These are phyloP conservation scores for Cryptococcus maquisensis DNA, from an alignment of 1,284 basidiomycete species.

Conservation along the genomic window DNA sequence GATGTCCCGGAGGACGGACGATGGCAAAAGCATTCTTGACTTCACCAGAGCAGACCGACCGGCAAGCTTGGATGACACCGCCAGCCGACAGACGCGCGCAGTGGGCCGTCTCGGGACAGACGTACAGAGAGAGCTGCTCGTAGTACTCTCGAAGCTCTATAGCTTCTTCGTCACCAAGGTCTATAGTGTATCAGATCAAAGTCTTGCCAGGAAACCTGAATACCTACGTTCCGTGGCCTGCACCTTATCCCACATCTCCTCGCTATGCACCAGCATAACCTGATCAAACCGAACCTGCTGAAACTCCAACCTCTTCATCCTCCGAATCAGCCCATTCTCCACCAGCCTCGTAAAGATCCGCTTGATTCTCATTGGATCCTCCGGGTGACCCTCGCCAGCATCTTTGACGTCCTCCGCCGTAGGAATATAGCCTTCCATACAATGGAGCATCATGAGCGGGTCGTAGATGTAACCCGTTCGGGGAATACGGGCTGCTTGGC, in stretches of 20 bases:
- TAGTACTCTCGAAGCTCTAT: conserved; percentile 72
- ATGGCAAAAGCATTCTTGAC: conserved; percentile 90
- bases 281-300: conserved; percentile 71
- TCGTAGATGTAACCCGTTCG: conserved; percentile 82
- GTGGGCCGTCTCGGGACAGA: conserved; percentile 76
- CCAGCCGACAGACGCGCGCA: conserved; percentile 87
- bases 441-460: conserved; percentile 79
- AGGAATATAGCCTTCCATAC: conserved; percentile 42
- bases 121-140: conserved; percentile 85
- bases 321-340: conserved; percentile 58
- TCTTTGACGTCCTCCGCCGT: conserved; percentile 51
- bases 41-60: conserved; percentile 76
- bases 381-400: conserved; percentile 63
- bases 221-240: conserved; percentile 54
- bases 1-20: conserved; percentile 94
- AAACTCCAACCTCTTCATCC: conserved; percentile 75
- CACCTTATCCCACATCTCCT: conserved; percentile 87
- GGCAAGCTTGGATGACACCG: conserved; percentile 84
- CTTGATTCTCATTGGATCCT: conserved; percentile 82
- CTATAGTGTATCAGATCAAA: conserved; percentile 48
- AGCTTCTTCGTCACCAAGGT: conserved; percentile 67
- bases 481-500: conserved; percentile 14
- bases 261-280: conserved; percentile 80
- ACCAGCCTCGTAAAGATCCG: conserved; percentile 67
- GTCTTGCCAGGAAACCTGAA: not conserved